Percentiles rank a stretch among this genome's conserved stretches.
Evolutionary conservation across 179 eudicot species (phyloP).

Genomic region (Beta lomatogona): DNA sequence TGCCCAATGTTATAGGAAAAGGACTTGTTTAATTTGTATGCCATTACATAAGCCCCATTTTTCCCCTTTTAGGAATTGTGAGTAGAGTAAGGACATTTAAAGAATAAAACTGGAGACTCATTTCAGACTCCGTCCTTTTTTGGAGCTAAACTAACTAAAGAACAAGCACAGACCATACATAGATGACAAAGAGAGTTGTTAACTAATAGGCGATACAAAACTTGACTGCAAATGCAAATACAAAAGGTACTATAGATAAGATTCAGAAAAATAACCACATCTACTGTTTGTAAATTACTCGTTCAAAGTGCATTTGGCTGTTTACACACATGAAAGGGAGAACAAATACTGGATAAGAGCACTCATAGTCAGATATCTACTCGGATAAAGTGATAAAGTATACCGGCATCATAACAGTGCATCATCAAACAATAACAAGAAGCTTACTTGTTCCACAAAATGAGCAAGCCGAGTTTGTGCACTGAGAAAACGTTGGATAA

Average conservation of each 20-base stretch:
- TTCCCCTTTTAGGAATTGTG: too few relatives aligned
- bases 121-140: not conserved
- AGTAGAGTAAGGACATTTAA: not conserved
- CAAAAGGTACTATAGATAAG: not conserved
- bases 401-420: not conserved
- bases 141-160: not conserved
- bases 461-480: constrained; percentile 86
- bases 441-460: constrained; percentile 91
- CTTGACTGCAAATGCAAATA: not conserved
- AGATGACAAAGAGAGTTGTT: not conserved
- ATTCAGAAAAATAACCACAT: not conserved
- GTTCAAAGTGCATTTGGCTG: not conserved
- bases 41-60: too few relatives aligned
- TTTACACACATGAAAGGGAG: not conserved
- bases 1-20: not conserved
- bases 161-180: not conserved
- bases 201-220: not conserved
- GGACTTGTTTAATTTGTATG: too few relatives aligned
- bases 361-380: not conserved
- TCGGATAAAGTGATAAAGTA: not conserved
- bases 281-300: not conserved
- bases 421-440: constrained; percentile 1
- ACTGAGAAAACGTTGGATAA: constrained; percentile 88
- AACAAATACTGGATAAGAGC: not conserved
- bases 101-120: not conserved